A percentile compares a stretch with the other conserved stretches of the same genome.
Evolutionary conservation across 1,139 yeast genomes (phyloP).

Genomic region (Scheffersomyces cryptocercus): DNA sequence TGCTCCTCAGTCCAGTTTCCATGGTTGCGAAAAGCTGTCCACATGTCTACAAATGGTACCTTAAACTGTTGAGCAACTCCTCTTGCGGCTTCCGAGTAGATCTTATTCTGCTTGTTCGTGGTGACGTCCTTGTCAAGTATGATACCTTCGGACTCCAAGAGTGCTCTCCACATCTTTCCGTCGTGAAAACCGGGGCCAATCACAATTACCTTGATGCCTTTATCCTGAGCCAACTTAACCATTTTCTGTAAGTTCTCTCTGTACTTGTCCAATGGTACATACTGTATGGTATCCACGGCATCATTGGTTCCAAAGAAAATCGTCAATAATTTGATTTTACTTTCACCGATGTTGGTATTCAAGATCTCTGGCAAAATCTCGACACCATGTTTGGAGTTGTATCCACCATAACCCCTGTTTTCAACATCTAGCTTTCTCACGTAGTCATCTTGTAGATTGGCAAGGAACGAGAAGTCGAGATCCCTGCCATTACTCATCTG

Average conservation of each 20-base stretch:
- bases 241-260: constrained; percentile 45
- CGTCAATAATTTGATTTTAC: constrained; percentile 37
- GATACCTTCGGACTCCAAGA: constrained; percentile 4
- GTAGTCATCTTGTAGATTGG: constrained; percentile 52
- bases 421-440: constrained; percentile 55
- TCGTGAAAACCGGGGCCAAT: constrained; percentile 67
- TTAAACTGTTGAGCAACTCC: constrained; percentile 40
- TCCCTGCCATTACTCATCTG: constrained; percentile 45
- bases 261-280: constrained; percentile 51
- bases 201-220: constrained; percentile 50
- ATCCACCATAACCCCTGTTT: constrained; percentile 65
- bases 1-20: constrained; percentile 13
- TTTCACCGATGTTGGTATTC: constrained; percentile 36
- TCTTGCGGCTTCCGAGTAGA: constrained; percentile 51
- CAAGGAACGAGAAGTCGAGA: constrained; percentile 49
- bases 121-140: constrained; percentile 28
- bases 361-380: constrained; percentile 49
- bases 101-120: constrained; percentile 27
- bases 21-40: constrained; percentile 37
- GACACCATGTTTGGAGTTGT: constrained; percentile 54
- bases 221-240: constrained; percentile 32
- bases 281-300: constrained; percentile 52
- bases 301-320: constrained; percentile 80
- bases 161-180: constrained; percentile 9
- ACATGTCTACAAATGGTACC: constrained; percentile 55